Evolutionary conservation across 1,284 basidiomycete species (phyloP).

Genomic region (Agroathelia rolfsii): DNA sequence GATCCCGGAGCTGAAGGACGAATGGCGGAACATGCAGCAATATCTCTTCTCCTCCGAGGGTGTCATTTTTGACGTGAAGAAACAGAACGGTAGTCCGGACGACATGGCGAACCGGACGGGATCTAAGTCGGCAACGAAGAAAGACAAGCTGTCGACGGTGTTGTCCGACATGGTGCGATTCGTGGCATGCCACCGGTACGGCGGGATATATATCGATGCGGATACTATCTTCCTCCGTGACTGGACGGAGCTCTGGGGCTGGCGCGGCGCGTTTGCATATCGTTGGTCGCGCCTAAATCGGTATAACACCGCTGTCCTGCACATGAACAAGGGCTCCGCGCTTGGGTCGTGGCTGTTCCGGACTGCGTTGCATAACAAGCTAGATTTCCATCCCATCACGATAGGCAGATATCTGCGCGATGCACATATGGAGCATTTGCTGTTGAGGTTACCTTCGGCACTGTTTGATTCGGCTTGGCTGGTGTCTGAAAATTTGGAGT

Average conservation of each 20-base stretch:
- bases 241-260: constrained; percentile 87
- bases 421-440: constrained; percentile 34
- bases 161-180: constrained; percentile 85
- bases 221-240: constrained; percentile 84
- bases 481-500: constrained; percentile 44
- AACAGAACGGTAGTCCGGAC: constrained; percentile 30
- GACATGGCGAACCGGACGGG: constrained; percentile 67
- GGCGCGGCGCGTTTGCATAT: constrained; percentile 82
- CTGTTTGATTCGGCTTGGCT: constrained; percentile 49
- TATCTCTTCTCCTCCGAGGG: too few relatives aligned
- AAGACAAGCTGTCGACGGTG: constrained; percentile 75
- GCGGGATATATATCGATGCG: constrained; percentile 81
- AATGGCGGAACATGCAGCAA: constrained; percentile 43
- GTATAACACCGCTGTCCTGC: constrained; percentile 49
- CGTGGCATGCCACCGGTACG: constrained; percentile 76
- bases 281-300: constrained; percentile 74
- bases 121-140: constrained; percentile 63
- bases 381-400: constrained; percentile 52
- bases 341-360: constrained; percentile 44
- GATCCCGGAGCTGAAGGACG: constrained; percentile 47
- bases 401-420: constrained; percentile 43
- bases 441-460: constrained; percentile 43
- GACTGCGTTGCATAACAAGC: constrained; percentile 40
- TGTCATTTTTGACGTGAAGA: too few relatives aligned
- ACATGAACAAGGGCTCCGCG: constrained; percentile 41